phyloP scores from a whole-genome alignment of 2,329 filamentous ascomycete species.

The Xylaria sp. region DNA sequence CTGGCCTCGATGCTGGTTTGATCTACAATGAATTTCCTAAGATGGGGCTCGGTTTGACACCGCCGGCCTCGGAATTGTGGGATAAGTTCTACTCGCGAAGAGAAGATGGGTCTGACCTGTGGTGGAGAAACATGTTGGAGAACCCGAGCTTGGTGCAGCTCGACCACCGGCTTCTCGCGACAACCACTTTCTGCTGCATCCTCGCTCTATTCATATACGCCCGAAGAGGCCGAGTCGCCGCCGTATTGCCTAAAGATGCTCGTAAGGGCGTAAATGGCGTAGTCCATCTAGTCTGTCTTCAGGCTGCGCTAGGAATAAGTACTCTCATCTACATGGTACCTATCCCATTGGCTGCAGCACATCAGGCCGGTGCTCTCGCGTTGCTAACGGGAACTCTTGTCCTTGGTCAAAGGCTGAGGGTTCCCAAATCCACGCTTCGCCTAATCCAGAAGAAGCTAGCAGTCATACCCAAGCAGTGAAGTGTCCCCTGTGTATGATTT shows the following conservation, averaged over 20 bases:
- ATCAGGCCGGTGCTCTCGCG: constrained; percentile 90
- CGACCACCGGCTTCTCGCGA: constrained; percentile 92
- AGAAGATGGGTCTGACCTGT: constrained; percentile 81
- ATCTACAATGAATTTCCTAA: constrained; percentile 99
- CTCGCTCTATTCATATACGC: constrained; percentile 84
- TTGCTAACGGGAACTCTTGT: constrained; percentile 85
- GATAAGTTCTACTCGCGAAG: constrained; percentile 85
- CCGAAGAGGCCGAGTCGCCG: constrained; percentile 68
- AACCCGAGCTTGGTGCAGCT: constrained; percentile 96
- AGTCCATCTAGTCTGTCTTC: constrained; percentile 82
- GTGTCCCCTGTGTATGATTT: not conserved
- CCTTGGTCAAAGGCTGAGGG: constrained; percentile 79
- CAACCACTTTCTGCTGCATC: constrained; percentile 85
- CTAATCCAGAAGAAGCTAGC: constrained; percentile 65
- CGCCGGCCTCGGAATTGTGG: constrained; percentile 84
- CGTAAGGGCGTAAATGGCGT: constrained; percentile 79
- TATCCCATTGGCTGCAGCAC: constrained; percentile 84
- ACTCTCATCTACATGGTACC: constrained; percentile 96
- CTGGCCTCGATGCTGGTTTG: constrained; percentile 92
- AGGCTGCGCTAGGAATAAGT: constrained; percentile 86
- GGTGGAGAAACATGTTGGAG: constrained; percentile 98
- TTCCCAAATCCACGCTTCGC: constrained; percentile 72
- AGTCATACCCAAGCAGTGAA: constrained; percentile 37
- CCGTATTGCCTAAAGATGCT: constrained; percentile 70
- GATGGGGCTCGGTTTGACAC: constrained; percentile 87